Evolutionary conservation across 2,329 filamentous ascomycete species (phyloP), one percentile per base, ranked within the genome.

Genomic region (Lasiodiplodia theobromae): DNA sequence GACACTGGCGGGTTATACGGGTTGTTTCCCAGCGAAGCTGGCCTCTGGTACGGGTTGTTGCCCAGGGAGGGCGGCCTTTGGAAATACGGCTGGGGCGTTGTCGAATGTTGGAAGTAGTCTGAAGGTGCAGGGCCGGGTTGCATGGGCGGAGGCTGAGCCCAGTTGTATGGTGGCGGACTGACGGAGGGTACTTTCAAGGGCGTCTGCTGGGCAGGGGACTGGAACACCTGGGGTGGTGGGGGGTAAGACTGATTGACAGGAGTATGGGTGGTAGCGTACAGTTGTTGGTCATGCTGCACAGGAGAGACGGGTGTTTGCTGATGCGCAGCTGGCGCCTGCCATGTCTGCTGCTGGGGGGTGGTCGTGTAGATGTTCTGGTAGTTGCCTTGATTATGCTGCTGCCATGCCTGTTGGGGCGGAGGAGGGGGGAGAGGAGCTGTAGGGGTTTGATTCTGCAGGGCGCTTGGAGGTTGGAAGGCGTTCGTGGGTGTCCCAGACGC

Each of bases 1-100:
- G 60, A 64, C 6, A 64, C 60, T n/a, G 60, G 60, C 11, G 60
- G 44, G 21, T 64, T 21, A n/a, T 51, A 37, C n/a, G 56, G 21
- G 5, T 63, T 51, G 18, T 49, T 58, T 18, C 31, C 54, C n/a
- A n/a, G n/a, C n/a, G n/a, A n/a, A n/a, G n/a, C n/a, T n/a, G n/a
- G n/a, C n/a, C n/a, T n/a, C n/a, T n/a, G n/a, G n/a, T 51, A 37
- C n/a, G 56, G 21, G 5, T 63, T 51, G 18, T 49, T 58, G 10
- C 31, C 54, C n/a, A 34, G 1, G 8, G 57, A 62, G 34, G 16
- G 23, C 4, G 60, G 60, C 40, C 44, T 64, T 4, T 21, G 25
- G 44, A 37, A n/a, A 12, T 47, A 47, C 8, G 25, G 23, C 16
- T 23, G 40, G 2, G 40, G 14, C 38, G 23, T 49, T 40, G 23